Evolutionary conservation across 306 rosid genomes (phyloP), one percentile per base, ranked within the genome.

Genomic region (Trifolium pratense): DNA sequence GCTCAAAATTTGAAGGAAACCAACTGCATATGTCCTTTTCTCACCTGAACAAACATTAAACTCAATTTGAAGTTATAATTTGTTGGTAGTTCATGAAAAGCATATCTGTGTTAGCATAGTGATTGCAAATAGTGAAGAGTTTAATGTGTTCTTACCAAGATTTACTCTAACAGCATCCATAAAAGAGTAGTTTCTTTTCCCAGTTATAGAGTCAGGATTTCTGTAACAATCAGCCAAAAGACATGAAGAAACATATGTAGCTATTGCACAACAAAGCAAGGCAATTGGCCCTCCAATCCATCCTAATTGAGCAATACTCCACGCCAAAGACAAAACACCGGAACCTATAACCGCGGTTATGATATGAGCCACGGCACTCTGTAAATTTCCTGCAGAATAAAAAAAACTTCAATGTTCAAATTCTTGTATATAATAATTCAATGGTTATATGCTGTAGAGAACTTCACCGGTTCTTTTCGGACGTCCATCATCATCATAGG

Each of bases 311-410:
- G 93, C 17, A 73, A 87, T 84, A 37, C 90, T 85, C 93, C 97
- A 90, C 17, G 90, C 92, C 68, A 91, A 82, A 42, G 97, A 88
- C 45, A 91, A 77, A 71, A 91, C 89, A 14, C 94, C 90, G 51
- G 90, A 52, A 60, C 97, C 93, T 60, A 91, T 89, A 55, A 91
- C 90, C 53, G 89, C 93, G 7, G 93, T 88, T 0, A 88, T 87
- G 75, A 91, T 91, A 78, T 91, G 93, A 56, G 94, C 94, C 64
- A 87, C 81, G 25, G 79, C 84, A 74, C 68, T 85, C 75, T 31
- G 62, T n/a, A 87, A 12, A 65, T 83, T 88, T 68, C 90, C 90
- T 88, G 86, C 23, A 37, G 59, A 53, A 20, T 20, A 53, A 56
- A 65, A 70, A 14, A 52, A 73, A 65, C 11, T 68, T 53, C 66